Evolutionary conservation across 2,329 filamentous ascomycete species (phyloP), one percentile per base, ranked within the genome.

Genomic region (Aureobasidium sp.): DNA sequence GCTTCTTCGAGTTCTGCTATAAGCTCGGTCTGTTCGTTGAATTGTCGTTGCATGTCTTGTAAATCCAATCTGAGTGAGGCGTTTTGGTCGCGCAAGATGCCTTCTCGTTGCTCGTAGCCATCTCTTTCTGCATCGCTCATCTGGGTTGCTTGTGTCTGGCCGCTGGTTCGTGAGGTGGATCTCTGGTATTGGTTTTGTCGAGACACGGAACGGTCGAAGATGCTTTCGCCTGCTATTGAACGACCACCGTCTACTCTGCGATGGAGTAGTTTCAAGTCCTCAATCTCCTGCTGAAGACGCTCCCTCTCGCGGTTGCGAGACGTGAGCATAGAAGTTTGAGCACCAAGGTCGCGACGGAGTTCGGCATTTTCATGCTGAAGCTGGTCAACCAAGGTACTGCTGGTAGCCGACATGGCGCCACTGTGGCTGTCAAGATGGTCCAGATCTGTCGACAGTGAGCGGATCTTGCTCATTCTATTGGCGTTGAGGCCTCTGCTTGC

Each of bases 261-360:
- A 59, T 90, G 85, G 1, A 86, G 83, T 62, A 97, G 82, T 71
- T 97, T 98, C 57, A 98, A 76, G 57, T 96, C 90, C 70, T 98
- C 93, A 58, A 97, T 97, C 67, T 98, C 91, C 65, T 95, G 89
- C 68, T 97, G 95, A 7, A 98, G 76, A 4, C 90, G 83, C 66
- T 97, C 90, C 65, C 95, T 94, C 66, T 98, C 93, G 22, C 90
- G 86, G 64, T 96, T 96, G 21, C 93, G 81, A 30, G 93, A 97
- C 1, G 91, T 96, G 29, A 98, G 79, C 89, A 98, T 97, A 0
- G 90, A 96, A 1, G 90, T 95, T 67, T 98, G 93, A 2, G 93
- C 93, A 57, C 90, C 89, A 25, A 97, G 87, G 68, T 97, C 90
- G 51, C 90, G 86, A 50, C 91, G 83, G 27, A 98, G 71, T 66